phyloP scores from a whole-genome alignment of 2,329 filamentous ascomycete genomes.

The Epichloe gansuensis region DNA sequence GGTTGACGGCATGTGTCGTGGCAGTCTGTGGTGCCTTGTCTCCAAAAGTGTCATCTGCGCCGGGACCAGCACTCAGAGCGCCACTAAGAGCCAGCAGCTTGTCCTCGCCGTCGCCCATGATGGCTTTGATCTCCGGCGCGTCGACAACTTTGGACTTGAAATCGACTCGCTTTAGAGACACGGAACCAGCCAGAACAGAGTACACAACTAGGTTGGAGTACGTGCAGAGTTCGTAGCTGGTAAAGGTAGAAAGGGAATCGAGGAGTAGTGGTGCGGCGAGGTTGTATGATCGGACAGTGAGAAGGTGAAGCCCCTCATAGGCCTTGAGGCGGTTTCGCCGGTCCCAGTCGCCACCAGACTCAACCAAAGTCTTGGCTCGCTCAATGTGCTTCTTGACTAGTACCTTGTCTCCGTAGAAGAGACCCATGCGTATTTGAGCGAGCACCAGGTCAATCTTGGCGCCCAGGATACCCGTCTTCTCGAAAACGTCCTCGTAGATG shows the following conservation, averaged over 20 bases:
- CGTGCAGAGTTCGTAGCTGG: slow-evolving; percentile 94
- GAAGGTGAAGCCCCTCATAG: slow-evolving; percentile 86
- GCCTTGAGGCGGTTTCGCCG: slow-evolving; percentile 96
- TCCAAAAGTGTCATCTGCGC: slow-evolving; percentile 65
- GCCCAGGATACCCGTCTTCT: slow-evolving; percentile 93
- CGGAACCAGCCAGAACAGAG: slow-evolving; percentile 84
- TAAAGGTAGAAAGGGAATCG: slow-evolving; percentile 95
- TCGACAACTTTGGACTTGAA: slow-evolving; percentile 99
- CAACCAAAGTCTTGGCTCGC: slow-evolving; percentile 77
- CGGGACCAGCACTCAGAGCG: slow-evolving; percentile 66
- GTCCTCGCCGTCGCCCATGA: slow-evolving; percentile 80
- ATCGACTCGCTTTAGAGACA: slow-evolving; percentile 90
- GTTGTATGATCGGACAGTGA: slow-evolving; percentile 85
- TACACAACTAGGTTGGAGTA: slow-evolving; percentile 94
- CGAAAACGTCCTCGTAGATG: slow-evolving; percentile 83
- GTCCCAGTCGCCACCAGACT: slow-evolving; percentile 96
- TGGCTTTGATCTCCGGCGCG: slow-evolving; percentile 94
- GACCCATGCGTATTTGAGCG: slow-evolving; percentile 85
- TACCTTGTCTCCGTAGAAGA: slow-evolving; percentile 90
- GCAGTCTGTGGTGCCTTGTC: slow-evolving; percentile 37
- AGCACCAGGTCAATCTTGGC: slow-evolving; percentile 96
- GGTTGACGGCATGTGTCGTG: slow-evolving; percentile 61
- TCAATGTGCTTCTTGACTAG: slow-evolving; percentile 91
- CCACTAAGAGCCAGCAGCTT: slow-evolving; percentile 74
- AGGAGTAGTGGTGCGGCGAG: slow-evolving; percentile 83